Conservation (phyloP, 805 yeast species). For the Torulaspora maleeae region DNA sequence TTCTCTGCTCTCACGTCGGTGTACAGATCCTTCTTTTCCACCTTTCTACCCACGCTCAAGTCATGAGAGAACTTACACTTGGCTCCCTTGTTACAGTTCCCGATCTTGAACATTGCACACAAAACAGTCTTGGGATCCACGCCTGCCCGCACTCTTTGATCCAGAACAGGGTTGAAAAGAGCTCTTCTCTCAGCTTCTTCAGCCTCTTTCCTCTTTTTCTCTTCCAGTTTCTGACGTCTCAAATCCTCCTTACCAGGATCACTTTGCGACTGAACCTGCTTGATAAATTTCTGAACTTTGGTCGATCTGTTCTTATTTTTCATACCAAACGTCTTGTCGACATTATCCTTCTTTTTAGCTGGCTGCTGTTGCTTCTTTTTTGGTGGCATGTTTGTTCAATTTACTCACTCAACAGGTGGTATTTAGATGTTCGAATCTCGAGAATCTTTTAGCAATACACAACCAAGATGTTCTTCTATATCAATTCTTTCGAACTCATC, state of each 20-base stretch:
- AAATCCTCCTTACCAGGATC: slow-evolving; percentile 74
- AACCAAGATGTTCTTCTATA: neutral
- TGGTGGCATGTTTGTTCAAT: slow-evolving; percentile 54
- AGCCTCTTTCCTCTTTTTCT: slow-evolving; percentile 84
- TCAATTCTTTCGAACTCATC: neutral
- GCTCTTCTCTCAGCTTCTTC: slow-evolving; percentile 86
- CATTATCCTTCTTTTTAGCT: slow-evolving; percentile 60
- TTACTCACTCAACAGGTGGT: no score
- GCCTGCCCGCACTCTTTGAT: slow-evolving; percentile 91
- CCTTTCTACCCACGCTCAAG: slow-evolving; percentile 76
- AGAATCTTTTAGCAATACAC: no score
- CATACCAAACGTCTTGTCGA: slow-evolving; percentile 92
- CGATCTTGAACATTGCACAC: slow-evolving; percentile 84
- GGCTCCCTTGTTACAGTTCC: slow-evolving; percentile 74
- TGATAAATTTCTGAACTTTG: slow-evolving; percentile 72
- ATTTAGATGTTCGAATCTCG: no score
- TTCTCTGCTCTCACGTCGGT: slow-evolving; percentile 73
- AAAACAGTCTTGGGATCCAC: slow-evolving; percentile 94
- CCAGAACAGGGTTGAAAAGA: slow-evolving; percentile 60
- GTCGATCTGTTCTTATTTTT: slow-evolving; percentile 93
- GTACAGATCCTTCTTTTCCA: slow-evolving; percentile 85
- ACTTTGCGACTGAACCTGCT: slow-evolving; percentile 61
- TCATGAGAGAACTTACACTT: slow-evolving; percentile 94
- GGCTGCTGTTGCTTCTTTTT: slow-evolving; percentile 43
- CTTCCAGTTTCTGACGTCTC: slow-evolving; percentile 59